These are phyloP conservation scores for Calocera cornea DNA, from an alignment of 768 basidiomycete species.

Conservation along the genomic window DNA sequence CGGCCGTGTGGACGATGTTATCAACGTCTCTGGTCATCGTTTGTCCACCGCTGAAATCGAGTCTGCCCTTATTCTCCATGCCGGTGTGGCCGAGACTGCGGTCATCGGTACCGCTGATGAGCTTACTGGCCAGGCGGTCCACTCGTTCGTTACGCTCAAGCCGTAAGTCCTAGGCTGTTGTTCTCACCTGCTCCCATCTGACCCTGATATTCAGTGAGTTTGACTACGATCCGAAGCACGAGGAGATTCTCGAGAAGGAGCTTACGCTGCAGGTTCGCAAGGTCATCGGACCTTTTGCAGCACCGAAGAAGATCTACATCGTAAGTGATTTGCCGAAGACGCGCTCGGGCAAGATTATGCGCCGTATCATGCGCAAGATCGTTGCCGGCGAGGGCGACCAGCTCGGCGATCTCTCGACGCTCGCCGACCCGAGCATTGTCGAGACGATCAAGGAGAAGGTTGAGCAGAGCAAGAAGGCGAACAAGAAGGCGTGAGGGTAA, in stretches of 20 bases:
- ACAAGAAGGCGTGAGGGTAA: not conserved
- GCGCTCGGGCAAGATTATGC: conserved; percentile 93
- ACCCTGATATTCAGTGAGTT: conserved; percentile 46
- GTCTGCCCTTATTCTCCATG: conserved; percentile 86
- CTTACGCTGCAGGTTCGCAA: conserved; percentile 91
- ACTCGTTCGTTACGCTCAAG: conserved; percentile 86
- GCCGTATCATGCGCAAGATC: conserved; percentile 92
- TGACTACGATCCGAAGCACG: conserved; percentile 53
- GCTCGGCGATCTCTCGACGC: conserved; percentile 85
- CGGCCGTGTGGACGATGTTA: conserved; percentile 92
- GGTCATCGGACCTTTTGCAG: conserved; percentile 94
- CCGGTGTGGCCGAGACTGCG: conserved; percentile 92
- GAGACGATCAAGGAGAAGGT: conserved; percentile 76
- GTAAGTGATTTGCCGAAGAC: conserved; percentile 87
- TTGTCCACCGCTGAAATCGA: conserved; percentile 97
- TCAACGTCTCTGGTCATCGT: conserved; percentile 96
- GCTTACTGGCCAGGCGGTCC: conserved; percentile 86
- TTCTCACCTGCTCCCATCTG: not conserved
- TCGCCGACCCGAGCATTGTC: conserved; percentile 78
- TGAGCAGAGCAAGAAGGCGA: conserved; percentile 3
- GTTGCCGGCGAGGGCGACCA: conserved; percentile 89
- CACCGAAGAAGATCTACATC: conserved; percentile 83
- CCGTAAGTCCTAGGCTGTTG: conserved; percentile 45
- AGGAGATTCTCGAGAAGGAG: conserved; percentile 65
- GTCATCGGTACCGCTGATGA: conserved; percentile 81